A percentile compares a stretch with the other conserved stretches of the same genome.
Conservation (phyloP, 1,284 basidiomycete genomes). For the Cryptococcus amylolentus region DNA sequence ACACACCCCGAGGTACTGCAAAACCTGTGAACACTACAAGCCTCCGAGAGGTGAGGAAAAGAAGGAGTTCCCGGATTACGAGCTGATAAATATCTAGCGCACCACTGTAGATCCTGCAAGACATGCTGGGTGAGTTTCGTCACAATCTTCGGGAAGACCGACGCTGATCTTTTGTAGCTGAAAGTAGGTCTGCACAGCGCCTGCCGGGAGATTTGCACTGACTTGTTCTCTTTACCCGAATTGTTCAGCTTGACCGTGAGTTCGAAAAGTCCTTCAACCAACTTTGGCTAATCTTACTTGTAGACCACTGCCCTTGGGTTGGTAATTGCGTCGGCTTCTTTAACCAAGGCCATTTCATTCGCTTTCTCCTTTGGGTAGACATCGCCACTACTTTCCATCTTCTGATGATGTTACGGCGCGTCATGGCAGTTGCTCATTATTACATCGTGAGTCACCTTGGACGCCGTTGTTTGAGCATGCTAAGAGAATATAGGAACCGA, state of each 20-base stretch:
- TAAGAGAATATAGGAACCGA: constrained; percentile 59
- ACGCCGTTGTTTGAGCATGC: background rate
- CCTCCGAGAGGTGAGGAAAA: constrained; percentile 47
- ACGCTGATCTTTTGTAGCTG: constrained; percentile 13
- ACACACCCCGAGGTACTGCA: constrained; percentile 73
- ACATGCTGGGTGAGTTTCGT: constrained; percentile 53
- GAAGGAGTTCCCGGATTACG: constrained; percentile 51
- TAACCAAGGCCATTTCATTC: constrained; percentile 86
- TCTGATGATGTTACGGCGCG: constrained; percentile 67
- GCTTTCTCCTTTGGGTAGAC: constrained; percentile 89
- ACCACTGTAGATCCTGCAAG: constrained; percentile 84
- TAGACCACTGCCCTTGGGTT: constrained; percentile 73
- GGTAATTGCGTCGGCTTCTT: constrained; percentile 66
- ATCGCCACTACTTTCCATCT: constrained; percentile 69
- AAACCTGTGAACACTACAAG: constrained; percentile 60
- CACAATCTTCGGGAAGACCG: background rate
- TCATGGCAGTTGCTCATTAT: constrained; percentile 52
- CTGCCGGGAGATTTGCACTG: background rate
- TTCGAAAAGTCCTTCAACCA: background rate
- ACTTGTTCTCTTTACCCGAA: background rate
- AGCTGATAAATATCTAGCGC: constrained; percentile 52
- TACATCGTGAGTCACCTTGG: constrained; percentile 26
- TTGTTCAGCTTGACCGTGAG: constrained; percentile 35
- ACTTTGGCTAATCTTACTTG: constrained; percentile 30
- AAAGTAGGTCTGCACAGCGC: constrained; percentile 48